Evolutionary conservation across 2,329 filamentous ascomycete species (phyloP).

Genomic region (Domatiomyces catenatus): DNA sequence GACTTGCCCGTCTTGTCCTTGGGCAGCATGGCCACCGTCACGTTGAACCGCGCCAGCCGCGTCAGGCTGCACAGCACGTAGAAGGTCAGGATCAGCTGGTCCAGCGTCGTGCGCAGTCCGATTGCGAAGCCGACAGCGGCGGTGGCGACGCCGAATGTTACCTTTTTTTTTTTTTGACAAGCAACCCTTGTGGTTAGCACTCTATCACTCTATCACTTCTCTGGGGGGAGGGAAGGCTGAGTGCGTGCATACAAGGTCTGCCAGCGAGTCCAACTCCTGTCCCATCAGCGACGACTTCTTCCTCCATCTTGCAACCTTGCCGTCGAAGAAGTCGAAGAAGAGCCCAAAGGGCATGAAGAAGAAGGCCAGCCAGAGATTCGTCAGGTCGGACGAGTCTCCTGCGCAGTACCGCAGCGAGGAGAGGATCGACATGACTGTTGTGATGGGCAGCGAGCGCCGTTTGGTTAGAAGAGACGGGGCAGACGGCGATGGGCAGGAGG

Average conservation of each 20-base stretch:
- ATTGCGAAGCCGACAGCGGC: slow-evolving; percentile 77
- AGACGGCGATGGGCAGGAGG: too few relatives aligned
- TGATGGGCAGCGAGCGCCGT: neutral
- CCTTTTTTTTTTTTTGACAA: too few relatives aligned
- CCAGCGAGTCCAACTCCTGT: slow-evolving; percentile 88
- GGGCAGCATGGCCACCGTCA: slow-evolving; percentile 74
- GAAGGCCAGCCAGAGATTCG: slow-evolving; percentile 67
- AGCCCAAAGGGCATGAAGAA: slow-evolving; percentile 79
- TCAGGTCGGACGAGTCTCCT: slow-evolving; percentile 47
- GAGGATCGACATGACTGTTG: slow-evolving; percentile 74
- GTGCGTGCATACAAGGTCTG: slow-evolving; percentile 60
- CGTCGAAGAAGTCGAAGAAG: slow-evolving; percentile 97
- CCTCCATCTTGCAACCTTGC: slow-evolving; percentile 89
- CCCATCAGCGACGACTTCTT: slow-evolving; percentile 97
- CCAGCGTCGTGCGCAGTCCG: slow-evolving; percentile 67
- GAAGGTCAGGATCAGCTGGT: slow-evolving; percentile 65
- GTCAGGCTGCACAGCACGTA: slow-evolving; percentile 93
- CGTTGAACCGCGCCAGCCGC: slow-evolving; percentile 90
- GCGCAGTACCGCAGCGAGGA: slow-evolving; percentile 88
- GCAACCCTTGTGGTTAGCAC: neutral
- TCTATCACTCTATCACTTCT: neutral
- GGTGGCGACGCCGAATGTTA: slow-evolving; percentile 88
- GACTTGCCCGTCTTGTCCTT: slow-evolving; percentile 88
- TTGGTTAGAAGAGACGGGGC: slow-evolving; percentile 3
- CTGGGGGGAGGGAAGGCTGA: too few relatives aligned